A percentile compares a stretch with the other conserved stretches of the same genome.
These are phyloP conservation scores for Cladosporium sp. DNA, from an alignment of 2,329 filamentous ascomycete genomes.

Conservation along the genomic window DNA sequence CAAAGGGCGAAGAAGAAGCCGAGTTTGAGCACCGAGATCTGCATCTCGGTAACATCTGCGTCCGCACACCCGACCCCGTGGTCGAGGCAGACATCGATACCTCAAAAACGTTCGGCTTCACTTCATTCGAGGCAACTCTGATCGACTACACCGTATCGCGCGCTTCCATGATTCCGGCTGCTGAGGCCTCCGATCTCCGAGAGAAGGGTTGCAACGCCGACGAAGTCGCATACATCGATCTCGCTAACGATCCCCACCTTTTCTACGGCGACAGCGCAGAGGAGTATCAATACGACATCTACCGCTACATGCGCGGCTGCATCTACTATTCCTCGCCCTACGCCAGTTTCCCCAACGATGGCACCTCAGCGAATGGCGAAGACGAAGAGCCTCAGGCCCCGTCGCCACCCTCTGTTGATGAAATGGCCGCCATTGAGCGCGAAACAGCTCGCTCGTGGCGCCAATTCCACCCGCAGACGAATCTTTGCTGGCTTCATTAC, in stretches of 20 bases:
- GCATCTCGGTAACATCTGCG: slow-evolving; percentile 63
- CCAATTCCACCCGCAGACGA: slow-evolving; percentile 55
- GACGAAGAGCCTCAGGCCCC: background rate
- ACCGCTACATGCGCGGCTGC: slow-evolving; percentile 47
- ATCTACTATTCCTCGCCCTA: slow-evolving; percentile 39
- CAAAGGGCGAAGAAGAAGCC: slow-evolving; percentile 55
- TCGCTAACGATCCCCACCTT: slow-evolving; percentile 39
- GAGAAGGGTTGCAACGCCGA: slow-evolving; percentile 12
- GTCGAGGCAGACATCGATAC: slow-evolving; percentile 19
- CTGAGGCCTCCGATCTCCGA: background rate
- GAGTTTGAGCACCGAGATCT: slow-evolving; percentile 63
- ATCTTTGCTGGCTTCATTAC: slow-evolving; percentile 60
- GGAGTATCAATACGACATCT: slow-evolving; percentile 54
- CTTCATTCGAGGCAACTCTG: slow-evolving; percentile 56
- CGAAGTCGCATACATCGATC: slow-evolving; percentile 42
- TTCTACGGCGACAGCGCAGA: slow-evolving; percentile 44
- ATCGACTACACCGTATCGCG: slow-evolving; percentile 66
- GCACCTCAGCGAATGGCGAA: slow-evolving; percentile 1
- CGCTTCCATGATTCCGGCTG: slow-evolving; percentile 43
- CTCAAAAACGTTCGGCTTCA: slow-evolving; percentile 45
- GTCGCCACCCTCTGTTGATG: background rate
- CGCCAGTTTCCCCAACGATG: slow-evolving; percentile 23
- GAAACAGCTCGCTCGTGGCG: slow-evolving; percentile 40
- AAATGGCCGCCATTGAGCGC: slow-evolving; percentile 16
- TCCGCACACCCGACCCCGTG: slow-evolving; percentile 27